Percentiles rank a stretch among this genome's conserved stretches.
Conservation (phyloP, 108 stramenopile genomes). For the Bacterosira constricta region DNA sequence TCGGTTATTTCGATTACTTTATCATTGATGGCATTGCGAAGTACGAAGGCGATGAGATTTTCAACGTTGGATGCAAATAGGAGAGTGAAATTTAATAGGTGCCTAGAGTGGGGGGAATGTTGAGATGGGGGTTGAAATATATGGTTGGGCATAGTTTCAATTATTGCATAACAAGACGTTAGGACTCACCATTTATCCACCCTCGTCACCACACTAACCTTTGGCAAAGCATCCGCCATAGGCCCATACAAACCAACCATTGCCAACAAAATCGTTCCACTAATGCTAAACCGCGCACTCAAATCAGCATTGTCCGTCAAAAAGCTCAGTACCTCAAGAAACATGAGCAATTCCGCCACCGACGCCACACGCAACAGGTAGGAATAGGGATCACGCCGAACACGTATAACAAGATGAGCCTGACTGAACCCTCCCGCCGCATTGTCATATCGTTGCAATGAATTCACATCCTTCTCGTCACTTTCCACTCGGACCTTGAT, state of each 20-base stretch:
- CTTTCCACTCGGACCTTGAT: slow-evolving; percentile 25
- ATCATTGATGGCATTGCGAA: slow-evolving; percentile 9
- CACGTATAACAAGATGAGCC: slow-evolving; percentile 33
- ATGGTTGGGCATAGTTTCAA: not conserved
- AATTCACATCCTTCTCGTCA: slow-evolving; percentile 30
- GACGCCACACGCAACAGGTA: slow-evolving; percentile 35
- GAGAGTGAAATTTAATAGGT: slow-evolving; percentile 36
- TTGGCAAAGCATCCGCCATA: slow-evolving; percentile 46
- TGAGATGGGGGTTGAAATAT: not conserved
- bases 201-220: slow-evolving; percentile 41
- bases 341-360: slow-evolving; percentile 41
- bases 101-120: slow-evolving; percentile 14
- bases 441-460: slow-evolving; percentile 40
- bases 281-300: slow-evolving; percentile 32
- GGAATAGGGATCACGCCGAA: slow-evolving; percentile 46
- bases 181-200: slow-evolving; percentile 41
- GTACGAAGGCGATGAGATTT: slow-evolving; percentile 26
- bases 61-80: slow-evolving; percentile 45
- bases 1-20: slow-evolving; percentile 5
- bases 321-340: slow-evolving; percentile 41
- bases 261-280: slow-evolving; percentile 46
- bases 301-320: slow-evolving; percentile 29
- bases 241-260: slow-evolving; percentile 48
- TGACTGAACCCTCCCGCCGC: slow-evolving; percentile 37
- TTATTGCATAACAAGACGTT: not conserved